Conservation (phyloP, 768 basidiomycete genomes). For the Mycena amicta region DNA sequence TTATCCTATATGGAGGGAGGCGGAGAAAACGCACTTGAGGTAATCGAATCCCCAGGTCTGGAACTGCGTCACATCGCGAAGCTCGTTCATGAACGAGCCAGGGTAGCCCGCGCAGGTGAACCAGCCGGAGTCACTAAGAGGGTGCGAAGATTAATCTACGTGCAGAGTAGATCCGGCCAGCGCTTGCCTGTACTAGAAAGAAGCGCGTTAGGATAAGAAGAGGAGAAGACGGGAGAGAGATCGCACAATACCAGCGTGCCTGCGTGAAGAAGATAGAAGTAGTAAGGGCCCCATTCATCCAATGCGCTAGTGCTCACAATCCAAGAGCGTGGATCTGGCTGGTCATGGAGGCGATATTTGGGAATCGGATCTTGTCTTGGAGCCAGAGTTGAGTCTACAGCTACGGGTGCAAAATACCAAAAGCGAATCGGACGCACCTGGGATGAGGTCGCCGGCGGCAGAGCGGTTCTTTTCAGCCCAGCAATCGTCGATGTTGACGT, state of each 20-base stretch:
- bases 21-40: slow-evolving; percentile 48
- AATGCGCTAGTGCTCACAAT: slow-evolving; percentile 48
- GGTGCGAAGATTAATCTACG: too few species aligned
- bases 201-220: neutral
- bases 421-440: slow-evolving; percentile 36
- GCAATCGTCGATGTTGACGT: slow-evolving; percentile 69
- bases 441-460: slow-evolving; percentile 52
- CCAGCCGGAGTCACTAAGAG: slow-evolving; percentile 70
- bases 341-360: slow-evolving; percentile 56
- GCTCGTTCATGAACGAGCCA: slow-evolving; percentile 64
- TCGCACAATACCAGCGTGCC: slow-evolving; percentile 45
- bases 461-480: slow-evolving; percentile 60
- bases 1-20: neutral
- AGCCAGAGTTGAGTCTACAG: neutral
- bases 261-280: too few species aligned
- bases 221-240: neutral
- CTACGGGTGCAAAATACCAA: neutral
- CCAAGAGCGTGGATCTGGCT: slow-evolving; percentile 59
- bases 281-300: too few species aligned
- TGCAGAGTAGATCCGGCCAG: too few species aligned
- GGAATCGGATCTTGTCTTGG: slow-evolving; percentile 54
- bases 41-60: slow-evolving; percentile 70
- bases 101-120: slow-evolving; percentile 69
- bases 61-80: slow-evolving; percentile 57
- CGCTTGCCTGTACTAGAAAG: slow-evolving; percentile 29